Evolutionary conservation across 2,329 filamentous ascomycete species (phyloP), one percentile per base, ranked within the genome.

Genomic region (Fusarium tanahbumbuense): DNA sequence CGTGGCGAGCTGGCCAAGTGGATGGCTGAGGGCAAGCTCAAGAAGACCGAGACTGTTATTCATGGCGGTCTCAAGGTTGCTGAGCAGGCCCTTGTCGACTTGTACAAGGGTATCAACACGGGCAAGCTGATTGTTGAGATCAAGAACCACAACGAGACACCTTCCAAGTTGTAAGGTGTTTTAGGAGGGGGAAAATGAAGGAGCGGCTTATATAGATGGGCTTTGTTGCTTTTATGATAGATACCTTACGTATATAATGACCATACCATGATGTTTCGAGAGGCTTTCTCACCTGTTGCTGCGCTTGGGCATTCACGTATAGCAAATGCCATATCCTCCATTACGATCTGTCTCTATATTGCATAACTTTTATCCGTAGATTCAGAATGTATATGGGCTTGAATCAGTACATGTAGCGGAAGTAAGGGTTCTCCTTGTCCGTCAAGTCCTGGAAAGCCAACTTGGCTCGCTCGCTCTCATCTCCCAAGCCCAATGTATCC

Each of bases 31-130:
- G 92, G 92, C 58, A 93, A 91, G 82, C 79, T 94, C 68, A 89
- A 92, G 85, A 82, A 89, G 63, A 90, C 90, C 78, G 91, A 93
- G 79, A 91, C 90, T 5, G 87, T 94, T 64, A 80, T 93, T 66
- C 87, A 87, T 73, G 92, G 92, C 23, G 92, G 92, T 1, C 79
- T 94, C 20, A 81, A 83, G 70, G 84, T 84, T 46, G 90, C 91
- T 10, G 90, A 92, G 62, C 81, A 88, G 71, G 89, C 87, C 1
- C 82, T 94, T 47, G 80, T 88, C 15, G 85, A 89, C 63, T 79
- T 94, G 60, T 94, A 90, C 77, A 84, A 88, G 64, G 92, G 92
- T 25, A 82, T 84, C 34, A 94, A 94, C 78, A 93, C 87, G 10
- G 92, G 92, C 80, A 87, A 91, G 82, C 34, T 78, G 23, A 70